Conservation (phyloP, 345 rosid genomes). For the Eucalyptus cladocalyx region DNA sequence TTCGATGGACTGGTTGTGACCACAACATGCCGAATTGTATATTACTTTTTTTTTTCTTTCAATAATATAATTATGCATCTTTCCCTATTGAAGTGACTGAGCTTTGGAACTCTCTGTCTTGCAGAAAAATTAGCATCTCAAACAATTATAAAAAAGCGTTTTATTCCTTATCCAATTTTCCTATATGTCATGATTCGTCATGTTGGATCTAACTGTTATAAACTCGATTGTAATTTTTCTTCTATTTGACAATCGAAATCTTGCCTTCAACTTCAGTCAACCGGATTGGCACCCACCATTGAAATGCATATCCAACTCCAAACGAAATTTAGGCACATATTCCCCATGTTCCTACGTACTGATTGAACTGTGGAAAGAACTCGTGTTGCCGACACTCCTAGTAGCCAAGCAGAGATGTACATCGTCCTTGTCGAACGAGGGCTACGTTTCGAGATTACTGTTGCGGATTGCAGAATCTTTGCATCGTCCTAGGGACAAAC, state of each 20-base stretch:
- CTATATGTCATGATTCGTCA: accelerated
- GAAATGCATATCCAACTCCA: not conserved
- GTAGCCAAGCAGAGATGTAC: not conserved
- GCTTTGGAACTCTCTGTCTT: not conserved
- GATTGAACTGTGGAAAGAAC: not conserved
- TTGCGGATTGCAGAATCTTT: not conserved
- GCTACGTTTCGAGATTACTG: not conserved
- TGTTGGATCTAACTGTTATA: not conserved
- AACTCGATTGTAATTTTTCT: not conserved
- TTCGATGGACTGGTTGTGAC: not conserved
- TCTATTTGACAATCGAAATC: not conserved
- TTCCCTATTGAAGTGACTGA: accelerated
- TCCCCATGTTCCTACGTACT: not conserved
- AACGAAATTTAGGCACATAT: not conserved
- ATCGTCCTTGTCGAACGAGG: not conserved
- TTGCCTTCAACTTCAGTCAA: not conserved
- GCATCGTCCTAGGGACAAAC: not conserved
- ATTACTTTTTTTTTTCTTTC: not conserved
- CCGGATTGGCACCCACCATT: not conserved
- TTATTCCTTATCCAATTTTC: not conserved
- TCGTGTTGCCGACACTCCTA: not conserved
- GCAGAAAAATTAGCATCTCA: not conserved
- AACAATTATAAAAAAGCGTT: not conserved
- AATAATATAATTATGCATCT: not conserved
- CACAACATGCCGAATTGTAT: not conserved